These are phyloP conservation scores for Earliella scabrosa DNA, from an alignment of 1,284 basidiomycete genomes.

Conservation along the genomic window DNA sequence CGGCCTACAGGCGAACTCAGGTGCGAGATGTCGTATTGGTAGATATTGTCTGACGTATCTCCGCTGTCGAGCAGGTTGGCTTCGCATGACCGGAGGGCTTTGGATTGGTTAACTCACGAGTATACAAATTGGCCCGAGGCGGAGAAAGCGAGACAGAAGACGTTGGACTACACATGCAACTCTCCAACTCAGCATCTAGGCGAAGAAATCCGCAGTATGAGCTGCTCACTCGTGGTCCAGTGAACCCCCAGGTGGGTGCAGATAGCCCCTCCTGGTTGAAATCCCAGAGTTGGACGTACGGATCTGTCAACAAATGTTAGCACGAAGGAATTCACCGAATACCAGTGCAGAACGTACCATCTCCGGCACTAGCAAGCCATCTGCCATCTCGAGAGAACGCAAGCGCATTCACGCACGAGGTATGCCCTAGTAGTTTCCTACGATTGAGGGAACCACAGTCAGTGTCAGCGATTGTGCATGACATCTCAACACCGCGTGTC, in stretches of 20 bases:
- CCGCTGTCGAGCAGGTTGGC: conserved; percentile 46
- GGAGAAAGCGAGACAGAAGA: conserved; percentile 73
- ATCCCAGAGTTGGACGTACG: conserved; percentile 67
- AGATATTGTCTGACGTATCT: conserved; percentile 60
- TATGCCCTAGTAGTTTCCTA: conserved; percentile 64
- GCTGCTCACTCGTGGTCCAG: conserved; percentile 56
- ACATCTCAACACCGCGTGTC: background rate
- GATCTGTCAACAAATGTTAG: conserved; percentile 45
- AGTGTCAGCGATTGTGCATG: no score
- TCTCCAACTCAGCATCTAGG: background rate
- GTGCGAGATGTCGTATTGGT: conserved; percentile 58
- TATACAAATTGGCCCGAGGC: conserved; percentile 62
- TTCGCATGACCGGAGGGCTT: background rate
- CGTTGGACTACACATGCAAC: conserved; percentile 52
- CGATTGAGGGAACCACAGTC: background rate
- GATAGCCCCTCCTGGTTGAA: conserved; percentile 65
- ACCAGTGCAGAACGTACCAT: conserved; percentile 49
- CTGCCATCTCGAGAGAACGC: conserved; percentile 66
- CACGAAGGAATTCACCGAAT: background rate
- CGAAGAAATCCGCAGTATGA: no score
- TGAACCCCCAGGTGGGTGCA: conserved; percentile 49
- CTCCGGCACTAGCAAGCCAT: conserved; percentile 78
- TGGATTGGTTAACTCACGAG: conserved; percentile 48
- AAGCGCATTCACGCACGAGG: conserved; percentile 74
- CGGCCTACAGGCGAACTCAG: conserved; percentile 23